Conservation (phyloP, 768 basidiomycete genomes). For the Boletus edulis region DNA sequence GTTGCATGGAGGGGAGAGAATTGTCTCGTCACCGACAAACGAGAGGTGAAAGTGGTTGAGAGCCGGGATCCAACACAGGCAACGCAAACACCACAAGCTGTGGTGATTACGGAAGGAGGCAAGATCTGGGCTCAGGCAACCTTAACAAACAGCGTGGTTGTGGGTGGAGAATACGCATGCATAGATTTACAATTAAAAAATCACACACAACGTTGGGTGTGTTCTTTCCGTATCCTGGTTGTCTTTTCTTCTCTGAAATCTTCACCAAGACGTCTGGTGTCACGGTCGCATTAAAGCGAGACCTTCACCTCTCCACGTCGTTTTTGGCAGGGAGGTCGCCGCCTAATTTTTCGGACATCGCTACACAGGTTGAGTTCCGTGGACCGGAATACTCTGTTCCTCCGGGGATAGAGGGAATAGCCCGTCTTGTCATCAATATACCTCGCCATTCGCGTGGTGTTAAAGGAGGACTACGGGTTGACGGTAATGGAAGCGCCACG, state of each 20-base stretch:
- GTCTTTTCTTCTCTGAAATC: constrained; percentile 2
- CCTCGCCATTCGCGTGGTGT: constrained; percentile 64
- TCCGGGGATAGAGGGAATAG: constrained; percentile 75
- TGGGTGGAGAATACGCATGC: constrained; percentile 69
- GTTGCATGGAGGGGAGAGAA: constrained; percentile 77
- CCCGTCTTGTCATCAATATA: constrained; percentile 78
- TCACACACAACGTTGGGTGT: constrained; percentile 75
- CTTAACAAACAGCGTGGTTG: constrained; percentile 57
- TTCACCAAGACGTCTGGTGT: constrained; percentile 61
- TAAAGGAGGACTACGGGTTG: constrained; percentile 58
- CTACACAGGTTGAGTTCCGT: constrained; percentile 66
- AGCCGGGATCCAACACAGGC: constrained; percentile 36
- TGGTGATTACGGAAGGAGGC: constrained; percentile 72
- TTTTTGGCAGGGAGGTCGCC: constrained; percentile 24
- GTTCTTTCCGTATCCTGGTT: constrained; percentile 4
- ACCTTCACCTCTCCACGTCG: constrained; percentile 51
- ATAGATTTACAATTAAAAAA: constrained; percentile 81
- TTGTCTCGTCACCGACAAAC: constrained; percentile 60
- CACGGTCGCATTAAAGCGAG: constrained; percentile 56
- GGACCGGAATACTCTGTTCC: constrained; percentile 73
- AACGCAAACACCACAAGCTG: constrained; percentile 48
- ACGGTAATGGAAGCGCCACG: constrained; percentile 41
- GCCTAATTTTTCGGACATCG: constrained; percentile 57
- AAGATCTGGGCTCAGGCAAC: constrained; percentile 76
- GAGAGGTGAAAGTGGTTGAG: constrained; percentile 65